Evolutionary conservation across 2,329 filamentous ascomycete genomes (phyloP).

Genomic region (Penicillium thymicola): DNA sequence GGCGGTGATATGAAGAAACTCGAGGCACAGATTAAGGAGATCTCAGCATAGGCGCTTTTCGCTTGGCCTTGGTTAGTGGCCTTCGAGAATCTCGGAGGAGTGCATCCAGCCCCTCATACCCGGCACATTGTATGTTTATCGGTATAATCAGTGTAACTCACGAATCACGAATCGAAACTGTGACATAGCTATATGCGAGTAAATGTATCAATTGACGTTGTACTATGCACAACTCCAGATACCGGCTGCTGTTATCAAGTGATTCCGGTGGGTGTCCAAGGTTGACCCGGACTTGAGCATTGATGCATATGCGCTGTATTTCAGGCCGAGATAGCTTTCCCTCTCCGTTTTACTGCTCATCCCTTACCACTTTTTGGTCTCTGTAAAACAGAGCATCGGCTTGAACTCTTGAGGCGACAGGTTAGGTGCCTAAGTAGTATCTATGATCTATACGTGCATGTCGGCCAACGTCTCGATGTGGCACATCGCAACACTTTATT

Average conservation of each 20-base stretch:
- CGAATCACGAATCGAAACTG: neutral
- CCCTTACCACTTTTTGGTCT: neutral
- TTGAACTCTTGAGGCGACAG: neutral
- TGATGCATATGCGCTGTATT: neutral
- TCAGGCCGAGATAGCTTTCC: neutral
- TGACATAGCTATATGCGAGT: neutral
- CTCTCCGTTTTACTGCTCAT: neutral
- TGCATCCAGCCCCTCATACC: neutral
- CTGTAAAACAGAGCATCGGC: neutral
- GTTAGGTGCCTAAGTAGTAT: neutral
- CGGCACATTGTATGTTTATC: neutral
- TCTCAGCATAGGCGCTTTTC: neutral
- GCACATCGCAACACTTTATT: no score
- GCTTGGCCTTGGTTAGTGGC: neutral
- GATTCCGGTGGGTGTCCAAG: neutral
- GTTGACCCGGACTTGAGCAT: neutral
- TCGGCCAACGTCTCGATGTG: no score
- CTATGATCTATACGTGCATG: no score
- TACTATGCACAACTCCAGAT: neutral
- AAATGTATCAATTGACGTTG: neutral
- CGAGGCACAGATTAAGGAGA: slow-evolving; percentile 1
- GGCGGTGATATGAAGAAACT: slow-evolving; percentile 9
- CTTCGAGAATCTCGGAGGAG: neutral
- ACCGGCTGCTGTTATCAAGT: neutral
- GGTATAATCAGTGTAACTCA: neutral